Percentiles rank a stretch among this genome's conserved stretches.
phyloP scores from a whole-genome alignment of 257 asterid species.

The Nicotiana paniculata region DNA sequence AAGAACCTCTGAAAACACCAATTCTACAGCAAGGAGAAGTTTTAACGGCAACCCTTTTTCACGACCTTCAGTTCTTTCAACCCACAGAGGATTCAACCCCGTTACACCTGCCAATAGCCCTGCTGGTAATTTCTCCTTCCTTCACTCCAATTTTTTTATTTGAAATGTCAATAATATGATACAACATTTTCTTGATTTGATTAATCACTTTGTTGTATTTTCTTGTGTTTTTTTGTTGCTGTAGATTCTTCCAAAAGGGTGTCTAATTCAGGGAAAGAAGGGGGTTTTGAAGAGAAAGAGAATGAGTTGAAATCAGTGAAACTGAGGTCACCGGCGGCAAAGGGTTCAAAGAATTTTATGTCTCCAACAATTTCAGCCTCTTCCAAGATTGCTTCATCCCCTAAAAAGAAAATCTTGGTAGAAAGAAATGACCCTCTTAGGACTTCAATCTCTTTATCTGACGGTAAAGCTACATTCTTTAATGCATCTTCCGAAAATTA shows the following conservation, averaged over 20 bases:
- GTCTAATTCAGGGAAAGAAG: conserved; percentile 23
- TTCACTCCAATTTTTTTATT: conserved; percentile 5
- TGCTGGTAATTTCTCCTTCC: conserved; percentile 39
- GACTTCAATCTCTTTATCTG: conserved; percentile 57
- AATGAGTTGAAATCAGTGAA: conserved; percentile 44
- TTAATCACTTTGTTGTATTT: background rate
- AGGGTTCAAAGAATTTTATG: conserved; percentile 72
- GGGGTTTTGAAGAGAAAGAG: conserved; percentile 60
- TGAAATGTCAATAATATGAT: background rate
- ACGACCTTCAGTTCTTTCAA: conserved; percentile 49
- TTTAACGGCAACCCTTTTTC: conserved; percentile 36
- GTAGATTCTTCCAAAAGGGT: conserved; percentile 47
- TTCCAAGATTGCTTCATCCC: conserved; percentile 78
- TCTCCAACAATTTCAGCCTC: conserved; percentile 94
- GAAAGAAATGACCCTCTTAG: conserved; percentile 79
- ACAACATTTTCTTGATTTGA: background rate
- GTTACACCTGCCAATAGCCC: conserved; percentile 83
- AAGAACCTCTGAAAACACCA: conserved; percentile 34
- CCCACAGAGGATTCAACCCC: conserved; percentile 45
- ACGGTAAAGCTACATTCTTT: conserved; percentile 69
- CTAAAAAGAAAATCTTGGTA: conserved; percentile 67
- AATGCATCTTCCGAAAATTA: conserved; percentile 28
- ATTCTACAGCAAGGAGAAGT: conserved; percentile 45
- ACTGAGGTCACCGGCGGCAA: conserved; percentile 45
- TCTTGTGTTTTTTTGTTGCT: background rate